Evolutionary conservation across 441 rosid species (phyloP), one percentile per base, ranked within the genome.

Genomic region (Populus hybrid): DNA sequence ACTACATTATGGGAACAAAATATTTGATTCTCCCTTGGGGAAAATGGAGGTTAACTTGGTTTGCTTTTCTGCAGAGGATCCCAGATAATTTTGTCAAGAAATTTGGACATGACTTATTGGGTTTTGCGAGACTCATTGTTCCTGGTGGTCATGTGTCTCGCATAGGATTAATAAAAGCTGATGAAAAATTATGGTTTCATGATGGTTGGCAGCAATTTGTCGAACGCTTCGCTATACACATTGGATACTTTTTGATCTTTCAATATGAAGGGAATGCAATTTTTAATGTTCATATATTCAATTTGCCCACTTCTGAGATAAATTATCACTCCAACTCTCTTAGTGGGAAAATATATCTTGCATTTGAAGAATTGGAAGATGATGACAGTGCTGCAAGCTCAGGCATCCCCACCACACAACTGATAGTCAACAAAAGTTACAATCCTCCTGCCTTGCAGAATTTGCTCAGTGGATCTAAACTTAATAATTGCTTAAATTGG

Each of bases 161-260:
- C 42, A 89, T 93, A 54, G 98, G 98, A 79, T 87, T 96, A 79
- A 84, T 82, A 78, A 92, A 90, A 88, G 84, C 83, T 57, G 95
- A 93, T 67, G 86, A 89, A 90, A 94, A 89, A 84, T 83, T 90
- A 70, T 96, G 98, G 98, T 90, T 96, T 84, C 89, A 90, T 78
- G 96, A 92, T 64, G 97, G 94, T 73, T 96, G 98, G 99, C 93
- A 88, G 80, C 98, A 91, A 77, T 94, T 96, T 86, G 88, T 91
- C 24, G 95, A 93, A 73, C 94, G 93, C 61, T 96, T 92, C 86
- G 83, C 87, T 70, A 94, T 96, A 38, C 88, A 92, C 77, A 82
- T 92, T 80, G 99, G 99, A 67, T 96, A 91, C 87, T 88, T 96
- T 82, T 81, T 96, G 83, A 85, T 93, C 77, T 96, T 94, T 88